Evolutionary conservation across 2,329 filamentous ascomycete species (phyloP).

Genomic region (Diaporthe humulicola): DNA sequence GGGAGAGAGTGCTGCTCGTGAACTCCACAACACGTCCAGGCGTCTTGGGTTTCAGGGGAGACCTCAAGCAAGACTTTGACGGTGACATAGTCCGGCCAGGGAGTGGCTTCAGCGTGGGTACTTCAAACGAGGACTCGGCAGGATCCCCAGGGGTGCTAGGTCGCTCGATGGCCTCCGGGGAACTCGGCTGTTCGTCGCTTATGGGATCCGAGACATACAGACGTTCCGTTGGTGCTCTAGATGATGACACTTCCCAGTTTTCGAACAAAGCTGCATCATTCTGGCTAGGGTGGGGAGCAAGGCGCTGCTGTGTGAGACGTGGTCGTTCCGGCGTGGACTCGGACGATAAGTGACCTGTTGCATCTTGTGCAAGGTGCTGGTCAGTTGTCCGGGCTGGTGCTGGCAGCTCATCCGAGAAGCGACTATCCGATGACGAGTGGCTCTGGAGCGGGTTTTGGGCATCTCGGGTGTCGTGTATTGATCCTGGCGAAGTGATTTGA

Average conservation of each 20-base stretch:
- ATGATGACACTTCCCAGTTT: conserved; percentile 34
- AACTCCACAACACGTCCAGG: conserved; percentile 72
- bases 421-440: not conserved
- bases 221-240: conserved; percentile 26
- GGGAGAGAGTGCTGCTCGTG: conserved; percentile 63
- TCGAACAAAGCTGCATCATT: conserved; percentile 37
- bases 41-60: conserved; percentile 69
- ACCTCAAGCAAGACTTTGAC: conserved; percentile 68
- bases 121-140: conserved; percentile 54
- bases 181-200: conserved; percentile 16
- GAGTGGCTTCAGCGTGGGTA: conserved; percentile 60
- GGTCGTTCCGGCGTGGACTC: conserved; percentile 30
- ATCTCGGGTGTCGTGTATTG: not conserved
- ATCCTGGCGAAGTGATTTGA: conserved; percentile 4
- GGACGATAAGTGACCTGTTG: not conserved
- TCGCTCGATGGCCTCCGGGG: conserved; percentile 27
- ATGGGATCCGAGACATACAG: conserved; percentile 13
- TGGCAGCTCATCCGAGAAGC: conserved; percentile 13
- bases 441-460: not conserved
- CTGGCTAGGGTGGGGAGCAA: conserved; percentile 6
- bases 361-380: conserved; percentile 7
- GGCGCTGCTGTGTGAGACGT: conserved; percentile 1
- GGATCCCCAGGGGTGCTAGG: conserved; percentile 29
- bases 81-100: conserved; percentile 68
- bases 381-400: conserved; percentile 8